Conservation (phyloP, 2,329 filamentous ascomycete species). For the Aspergillus felis region DNA sequence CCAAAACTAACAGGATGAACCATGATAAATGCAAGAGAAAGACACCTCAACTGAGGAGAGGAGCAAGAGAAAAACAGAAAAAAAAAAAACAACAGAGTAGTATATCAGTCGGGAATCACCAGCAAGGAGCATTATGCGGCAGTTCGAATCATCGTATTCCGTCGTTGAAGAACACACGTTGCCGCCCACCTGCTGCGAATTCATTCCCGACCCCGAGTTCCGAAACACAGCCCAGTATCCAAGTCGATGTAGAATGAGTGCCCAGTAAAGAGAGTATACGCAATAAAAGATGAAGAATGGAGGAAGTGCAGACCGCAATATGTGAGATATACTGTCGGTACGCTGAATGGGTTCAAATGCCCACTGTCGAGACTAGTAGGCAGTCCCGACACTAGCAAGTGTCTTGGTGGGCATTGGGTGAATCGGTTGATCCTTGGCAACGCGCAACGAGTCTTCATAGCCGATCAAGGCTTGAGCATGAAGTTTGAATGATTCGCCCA, state of each 20-base stretch:
- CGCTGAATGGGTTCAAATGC: conserved; percentile 7
- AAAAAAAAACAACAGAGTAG: conserved; percentile 20
- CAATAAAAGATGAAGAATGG: conserved; percentile 22
- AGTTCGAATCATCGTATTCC: conserved; percentile 27
- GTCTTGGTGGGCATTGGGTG: conserved; percentile 43
- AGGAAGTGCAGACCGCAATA: conserved; percentile 19
- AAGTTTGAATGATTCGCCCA: conserved; percentile 97
- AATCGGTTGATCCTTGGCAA: conserved; percentile 39
- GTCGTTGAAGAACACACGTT: conserved; percentile 29
- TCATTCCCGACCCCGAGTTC: conserved; percentile 31
- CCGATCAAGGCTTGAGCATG: conserved; percentile 92
- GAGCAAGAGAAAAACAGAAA: conserved; percentile 20
- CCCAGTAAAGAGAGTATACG: conserved; percentile 31
- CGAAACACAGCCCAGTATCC: conserved; percentile 35
- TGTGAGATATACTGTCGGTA: conserved; percentile 13
- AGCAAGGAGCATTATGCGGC: conserved; percentile 30
- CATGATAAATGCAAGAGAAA: conserved; percentile 27
- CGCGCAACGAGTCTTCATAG: conserved; percentile 67
- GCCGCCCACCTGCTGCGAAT: conserved; percentile 33
- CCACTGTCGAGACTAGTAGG: conserved; percentile 28
- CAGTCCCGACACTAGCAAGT: conserved; percentile 41
- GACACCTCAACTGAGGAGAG: conserved; percentile 21
- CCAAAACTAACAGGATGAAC: conserved; percentile 19
- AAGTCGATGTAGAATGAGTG: conserved; percentile 36
- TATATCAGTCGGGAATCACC: conserved; percentile 25